Percentiles rank a stretch among this genome's conserved stretches.
These are phyloP conservation scores for Bathelium albidoporum DNA, from an alignment of 495 filamentous ascomycete species.

Conservation along the genomic window DNA sequence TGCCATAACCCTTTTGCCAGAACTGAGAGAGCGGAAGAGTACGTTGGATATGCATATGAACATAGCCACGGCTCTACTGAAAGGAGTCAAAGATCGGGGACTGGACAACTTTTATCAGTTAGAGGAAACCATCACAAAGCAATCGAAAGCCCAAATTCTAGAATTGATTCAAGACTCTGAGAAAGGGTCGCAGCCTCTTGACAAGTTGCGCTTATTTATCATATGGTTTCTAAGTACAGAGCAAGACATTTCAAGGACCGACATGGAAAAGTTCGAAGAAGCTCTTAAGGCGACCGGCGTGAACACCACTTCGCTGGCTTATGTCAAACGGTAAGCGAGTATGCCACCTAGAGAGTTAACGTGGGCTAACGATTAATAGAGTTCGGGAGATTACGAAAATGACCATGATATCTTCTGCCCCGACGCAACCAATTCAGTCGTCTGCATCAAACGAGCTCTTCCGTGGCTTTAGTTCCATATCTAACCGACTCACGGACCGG, in stretches of 20 bases:
- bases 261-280: constrained; percentile 83
- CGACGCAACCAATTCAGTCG: constrained; percentile 54
- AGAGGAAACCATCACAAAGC: constrained; percentile 88
- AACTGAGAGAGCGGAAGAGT: constrained; percentile 83
- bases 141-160: constrained; percentile 79
- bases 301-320: constrained; percentile 64
- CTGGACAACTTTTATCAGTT: constrained; percentile 94
- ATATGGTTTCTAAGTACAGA: constrained; percentile 98
- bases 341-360: not conserved
- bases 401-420: constrained; percentile 92
- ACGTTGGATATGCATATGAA: constrained; percentile 99
- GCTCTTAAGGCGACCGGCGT: constrained; percentile 65
- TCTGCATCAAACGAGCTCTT: constrained; percentile 66
- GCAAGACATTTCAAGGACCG: constrained; percentile 67
- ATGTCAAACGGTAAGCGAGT: constrained; percentile 59
- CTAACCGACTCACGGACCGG: constrained; percentile 81
- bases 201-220: constrained; percentile 88
- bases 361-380: constrained; percentile 42
- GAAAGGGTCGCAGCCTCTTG: constrained; percentile 73
- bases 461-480: constrained; percentile 79
- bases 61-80: constrained; percentile 74
- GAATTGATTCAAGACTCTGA: constrained; percentile 72
- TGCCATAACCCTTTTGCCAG: constrained; percentile 84
- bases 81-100: constrained; percentile 87
- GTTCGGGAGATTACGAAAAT: constrained; percentile 94